Evolutionary conservation across 2,329 filamentous ascomycete species (phyloP), one percentile per base, ranked within the genome.

Genomic region (Aureobasidium lini): DNA sequence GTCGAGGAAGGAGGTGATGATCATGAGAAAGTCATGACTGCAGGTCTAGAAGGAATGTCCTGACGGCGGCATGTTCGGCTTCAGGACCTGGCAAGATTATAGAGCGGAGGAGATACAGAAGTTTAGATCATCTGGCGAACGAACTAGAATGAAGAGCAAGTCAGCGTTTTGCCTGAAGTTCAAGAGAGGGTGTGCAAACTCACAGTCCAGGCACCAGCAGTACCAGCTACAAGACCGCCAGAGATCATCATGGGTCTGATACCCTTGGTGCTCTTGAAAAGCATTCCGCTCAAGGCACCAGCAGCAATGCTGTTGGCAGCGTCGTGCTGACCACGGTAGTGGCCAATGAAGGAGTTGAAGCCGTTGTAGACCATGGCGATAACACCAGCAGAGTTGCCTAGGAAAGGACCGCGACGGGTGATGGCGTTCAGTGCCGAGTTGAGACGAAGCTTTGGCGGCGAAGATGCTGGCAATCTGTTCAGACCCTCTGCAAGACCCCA

Each of bases 361-460:
- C 89, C 89, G 76, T 97, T 99, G 77, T 99, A 99, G 57, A 91
- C 85, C 80, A 99, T 92, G 36, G 95, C 94, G 57, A 99, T 86
- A 36, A 97, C 93, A 70, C 91, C 94, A 1, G 93, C 93, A 34
- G 90, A 95, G 79, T 99, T 99, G 44, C 94, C 94, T 66, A 99
- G 75, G 77, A 96, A 99, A 11, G 94, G 94, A 3, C 94, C 94
- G 74, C 94, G 81, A 69, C 94, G 79, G 61, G 94, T 99, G 63
- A 99, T 85, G 60, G 91, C 90, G 79, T 99, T 99, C 66, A 99
- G 84, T 23, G 95, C 90, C 62, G 89, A 89, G 81, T 99, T 99
- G 64, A 99, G 80, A 63, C 91, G 86, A 73, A 99, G 82, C 80
- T 95, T 95, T 10, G 94, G 93, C 39, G 93, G 87, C 62, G 84